Percentiles rank a stretch among this genome's conserved stretches.
Conservation (phyloP, 176 grass and related monocot species). For the Pontederia paniculata region DNA sequence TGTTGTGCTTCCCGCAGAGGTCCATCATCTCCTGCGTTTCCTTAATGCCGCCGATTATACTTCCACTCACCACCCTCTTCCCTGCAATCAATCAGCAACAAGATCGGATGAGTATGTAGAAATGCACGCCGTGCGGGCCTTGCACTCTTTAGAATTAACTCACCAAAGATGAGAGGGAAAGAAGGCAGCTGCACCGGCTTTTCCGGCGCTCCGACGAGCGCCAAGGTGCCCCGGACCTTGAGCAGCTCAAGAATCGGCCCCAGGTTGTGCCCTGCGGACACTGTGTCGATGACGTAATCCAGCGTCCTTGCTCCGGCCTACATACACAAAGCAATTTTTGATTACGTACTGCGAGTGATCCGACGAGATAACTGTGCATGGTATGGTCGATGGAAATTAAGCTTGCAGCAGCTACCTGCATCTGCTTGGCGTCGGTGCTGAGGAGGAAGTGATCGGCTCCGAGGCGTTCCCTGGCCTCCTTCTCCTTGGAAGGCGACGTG, state of each 20-base stretch:
- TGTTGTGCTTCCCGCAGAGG: slow-evolving; percentile 45
- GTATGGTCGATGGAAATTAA: no score
- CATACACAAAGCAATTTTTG: no score
- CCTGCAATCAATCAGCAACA: slow-evolving; percentile 16
- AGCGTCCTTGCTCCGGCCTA: slow-evolving; percentile 34
- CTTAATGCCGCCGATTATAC: slow-evolving; percentile 54
- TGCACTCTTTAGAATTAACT: not conserved
- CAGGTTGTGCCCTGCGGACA: slow-evolving; percentile 45
- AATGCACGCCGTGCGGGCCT: not conserved
- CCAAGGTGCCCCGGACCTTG: slow-evolving; percentile 53
- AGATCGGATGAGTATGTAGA: not conserved
- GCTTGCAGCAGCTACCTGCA: slow-evolving; percentile 28
- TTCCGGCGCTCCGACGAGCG: slow-evolving; percentile 56
- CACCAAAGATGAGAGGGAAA: slow-evolving; percentile 72
- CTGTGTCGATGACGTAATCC: slow-evolving; percentile 64
- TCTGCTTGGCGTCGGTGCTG: slow-evolving; percentile 33
- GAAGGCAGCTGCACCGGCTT: slow-evolving; percentile 68
- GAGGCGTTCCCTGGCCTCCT: slow-evolving; percentile 39
- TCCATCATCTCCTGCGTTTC: slow-evolving; percentile 86
- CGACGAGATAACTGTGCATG: not conserved
- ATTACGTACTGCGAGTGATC: no score
- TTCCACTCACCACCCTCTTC: slow-evolving; percentile 54
- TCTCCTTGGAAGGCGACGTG: slow-evolving; percentile 51
- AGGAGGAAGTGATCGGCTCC: slow-evolving; percentile 40
- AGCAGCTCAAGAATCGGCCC: slow-evolving; percentile 59